These are phyloP conservation scores for Lentinula detonsa DNA, from an alignment of 768 basidiomycete species.

Conservation along the genomic window DNA sequence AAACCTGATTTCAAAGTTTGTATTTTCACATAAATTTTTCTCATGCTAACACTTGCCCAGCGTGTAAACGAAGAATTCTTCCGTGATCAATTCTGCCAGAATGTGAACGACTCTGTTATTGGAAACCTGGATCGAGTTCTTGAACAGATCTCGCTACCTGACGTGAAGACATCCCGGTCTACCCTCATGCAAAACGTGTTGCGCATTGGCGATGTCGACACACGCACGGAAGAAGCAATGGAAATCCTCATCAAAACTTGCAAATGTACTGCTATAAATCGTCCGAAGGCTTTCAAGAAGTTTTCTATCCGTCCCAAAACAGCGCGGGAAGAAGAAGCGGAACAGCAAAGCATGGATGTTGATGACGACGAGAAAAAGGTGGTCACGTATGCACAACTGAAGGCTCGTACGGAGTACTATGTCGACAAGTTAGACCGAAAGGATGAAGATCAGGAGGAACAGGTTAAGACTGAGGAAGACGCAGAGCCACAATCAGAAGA, in stretches of 20 bases:
- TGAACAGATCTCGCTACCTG: constrained; percentile 51
- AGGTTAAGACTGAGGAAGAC: constrained; percentile 20
- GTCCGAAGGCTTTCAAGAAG: constrained; percentile 78
- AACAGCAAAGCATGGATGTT: constrained; percentile 26
- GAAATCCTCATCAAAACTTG: constrained; percentile 68
- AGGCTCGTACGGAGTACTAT: constrained; percentile 14
- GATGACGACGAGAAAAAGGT: constrained; percentile 21
- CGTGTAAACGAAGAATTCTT: constrained; percentile 74
- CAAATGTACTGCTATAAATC: constrained; percentile 70
- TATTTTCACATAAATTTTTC: neutral
- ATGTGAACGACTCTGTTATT: constrained; percentile 42
- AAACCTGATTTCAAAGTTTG: constrained; percentile 72
- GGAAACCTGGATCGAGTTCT: constrained; percentile 67
- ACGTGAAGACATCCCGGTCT: constrained; percentile 66
- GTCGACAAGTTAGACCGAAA: constrained; percentile 28
- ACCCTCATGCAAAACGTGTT: constrained; percentile 57
- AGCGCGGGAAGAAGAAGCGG: constrained; percentile 26
- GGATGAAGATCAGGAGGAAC: constrained; percentile 25
- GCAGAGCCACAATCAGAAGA: constrained; percentile 27
- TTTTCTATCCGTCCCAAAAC: constrained; percentile 38
- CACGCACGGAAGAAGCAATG: constrained; percentile 63
- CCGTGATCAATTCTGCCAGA: constrained; percentile 29
- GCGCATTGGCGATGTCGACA: constrained; percentile 71
- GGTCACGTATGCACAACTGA: constrained; percentile 35
- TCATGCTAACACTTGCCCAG: constrained; percentile 28